A percentile compares a stretch with the other conserved stretches of the same genome.
Conservation (phyloP, 2,329 filamentous ascomycete species). For the Helotiales sp. region DNA sequence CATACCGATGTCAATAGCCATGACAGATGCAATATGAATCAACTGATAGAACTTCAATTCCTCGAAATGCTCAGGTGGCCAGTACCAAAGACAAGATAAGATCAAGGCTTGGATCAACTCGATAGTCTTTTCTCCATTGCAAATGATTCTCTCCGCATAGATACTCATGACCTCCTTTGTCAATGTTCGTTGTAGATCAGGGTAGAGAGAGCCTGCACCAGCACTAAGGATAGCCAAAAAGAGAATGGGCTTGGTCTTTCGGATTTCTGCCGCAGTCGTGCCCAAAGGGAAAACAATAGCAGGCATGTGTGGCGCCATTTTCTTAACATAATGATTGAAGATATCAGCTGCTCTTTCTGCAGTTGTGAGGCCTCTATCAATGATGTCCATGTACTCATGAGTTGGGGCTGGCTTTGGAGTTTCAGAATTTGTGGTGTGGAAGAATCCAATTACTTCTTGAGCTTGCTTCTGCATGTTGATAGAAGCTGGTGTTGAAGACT, state of each 20-base stretch:
- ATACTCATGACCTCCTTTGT: constrained; percentile 54
- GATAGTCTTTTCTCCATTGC: constrained; percentile 55
- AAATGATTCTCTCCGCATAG: constrained; percentile 54
- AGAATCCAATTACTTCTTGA: constrained; percentile 13
- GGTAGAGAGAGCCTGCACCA: constrained; percentile 61
- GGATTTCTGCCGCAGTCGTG: constrained; percentile 59
- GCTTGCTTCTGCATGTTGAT: constrained; percentile 4
- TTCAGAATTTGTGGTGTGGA: background rate
- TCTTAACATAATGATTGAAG: constrained; percentile 62
- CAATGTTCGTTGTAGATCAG: constrained; percentile 48
- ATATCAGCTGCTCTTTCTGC: constrained; percentile 59
- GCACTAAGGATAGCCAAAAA: constrained; percentile 72
- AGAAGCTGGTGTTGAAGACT: constrained; percentile 8
- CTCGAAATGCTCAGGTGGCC: constrained; percentile 52
- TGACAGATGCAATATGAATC: constrained; percentile 56
- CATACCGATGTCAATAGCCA: constrained; percentile 49
- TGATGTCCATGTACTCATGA: constrained; percentile 47
- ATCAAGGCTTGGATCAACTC: constrained; percentile 57
- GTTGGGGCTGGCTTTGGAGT: constrained; percentile 20
- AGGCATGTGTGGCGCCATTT: constrained; percentile 66
- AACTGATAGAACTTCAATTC: constrained; percentile 57
- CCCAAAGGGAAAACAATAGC: constrained; percentile 63
- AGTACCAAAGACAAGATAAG: constrained; percentile 55
- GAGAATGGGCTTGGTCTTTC: constrained; percentile 64
- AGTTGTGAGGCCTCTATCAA: constrained; percentile 64